A percentile compares a stretch with the other conserved stretches of the same genome.
phyloP scores from a whole-genome alignment of 2,329 filamentous ascomycete species.

The Leptographium procerum region DNA sequence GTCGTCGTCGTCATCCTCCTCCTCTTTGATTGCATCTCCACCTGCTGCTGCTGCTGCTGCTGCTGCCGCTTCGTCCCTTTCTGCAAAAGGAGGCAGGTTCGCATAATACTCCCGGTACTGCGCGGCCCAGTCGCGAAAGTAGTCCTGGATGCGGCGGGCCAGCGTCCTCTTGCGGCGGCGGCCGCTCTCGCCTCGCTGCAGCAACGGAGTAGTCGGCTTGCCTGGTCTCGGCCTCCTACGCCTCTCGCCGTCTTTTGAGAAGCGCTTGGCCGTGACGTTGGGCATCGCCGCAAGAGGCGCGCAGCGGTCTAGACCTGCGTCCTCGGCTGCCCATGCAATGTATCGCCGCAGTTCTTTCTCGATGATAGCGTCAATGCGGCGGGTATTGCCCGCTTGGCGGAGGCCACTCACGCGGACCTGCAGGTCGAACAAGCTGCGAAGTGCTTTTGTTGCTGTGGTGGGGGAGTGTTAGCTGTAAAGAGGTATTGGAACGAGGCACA shows the following conservation, averaged over 20 bases:
- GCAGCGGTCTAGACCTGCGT: constrained; percentile 17
- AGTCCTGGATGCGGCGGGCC: constrained; percentile 9
- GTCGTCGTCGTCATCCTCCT: neutral
- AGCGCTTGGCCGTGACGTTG: constrained; percentile 14
- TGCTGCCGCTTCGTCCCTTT: neutral
- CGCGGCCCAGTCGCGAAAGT: constrained; percentile 10
- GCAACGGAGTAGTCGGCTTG: neutral
- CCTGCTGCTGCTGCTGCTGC: neutral
- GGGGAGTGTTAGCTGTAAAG: neutral
- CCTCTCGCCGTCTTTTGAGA: neutral
- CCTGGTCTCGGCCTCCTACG: neutral
- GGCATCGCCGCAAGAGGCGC: constrained; percentile 25
- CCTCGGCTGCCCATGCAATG: constrained; percentile 21
- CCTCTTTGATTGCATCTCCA: too few relatives aligned
- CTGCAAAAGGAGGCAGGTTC: constrained; percentile 4
- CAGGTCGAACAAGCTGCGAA: constrained; percentile 22
- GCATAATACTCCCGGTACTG: constrained; percentile 12
- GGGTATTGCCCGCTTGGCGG: constrained; percentile 18
- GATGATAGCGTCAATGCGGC: constrained; percentile 18
- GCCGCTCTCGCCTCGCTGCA: neutral
- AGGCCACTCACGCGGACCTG: constrained; percentile 20
- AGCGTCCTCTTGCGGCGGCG: constrained; percentile 4
- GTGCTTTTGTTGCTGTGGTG: constrained; percentile 20
- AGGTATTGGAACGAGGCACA: neutral
- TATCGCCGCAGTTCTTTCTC: constrained; percentile 20